Conservation (phyloP, 2,329 filamentous ascomycete genomes). For the Cercospora nicotianae region DNA sequence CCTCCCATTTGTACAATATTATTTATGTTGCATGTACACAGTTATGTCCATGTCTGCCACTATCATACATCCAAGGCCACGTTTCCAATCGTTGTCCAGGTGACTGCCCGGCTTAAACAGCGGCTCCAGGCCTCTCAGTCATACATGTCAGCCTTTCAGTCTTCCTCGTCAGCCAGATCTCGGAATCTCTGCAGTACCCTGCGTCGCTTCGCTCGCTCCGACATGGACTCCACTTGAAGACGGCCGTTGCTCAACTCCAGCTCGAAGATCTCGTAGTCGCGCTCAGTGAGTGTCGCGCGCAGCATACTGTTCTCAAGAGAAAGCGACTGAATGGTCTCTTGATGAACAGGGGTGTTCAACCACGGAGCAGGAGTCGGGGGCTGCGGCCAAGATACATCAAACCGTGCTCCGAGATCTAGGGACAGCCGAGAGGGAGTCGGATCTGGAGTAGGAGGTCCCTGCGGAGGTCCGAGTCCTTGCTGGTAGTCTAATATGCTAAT, state of each 20-base stretch:
- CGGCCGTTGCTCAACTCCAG: not conserved
- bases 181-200: not conserved
- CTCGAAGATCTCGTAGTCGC: not conserved
- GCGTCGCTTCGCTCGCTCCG: not conserved
- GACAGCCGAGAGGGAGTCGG: not conserved
- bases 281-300: not conserved
- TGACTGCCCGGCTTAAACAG: not conserved
- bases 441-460: not conserved
- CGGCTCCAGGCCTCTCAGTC: not conserved
- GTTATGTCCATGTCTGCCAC: not conserved
- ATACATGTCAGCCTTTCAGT: not conserved
- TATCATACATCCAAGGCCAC: not conserved
- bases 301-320: not conserved
- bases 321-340: not conserved
- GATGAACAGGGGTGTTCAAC: not conserved
- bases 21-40: not conserved
- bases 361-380: not conserved
- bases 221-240: not conserved
- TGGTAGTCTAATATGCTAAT: not conserved
- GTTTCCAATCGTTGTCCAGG: not conserved
- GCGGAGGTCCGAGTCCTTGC: not conserved
- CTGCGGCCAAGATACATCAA: not conserved
- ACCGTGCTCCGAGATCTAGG: not conserved
- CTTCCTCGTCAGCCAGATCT: not conserved
- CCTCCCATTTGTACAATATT: constrained; percentile 13